Evolutionary conservation across 495 filamentous ascomycete species (phyloP).

Genomic region (Talaromyces wortmannii): DNA sequence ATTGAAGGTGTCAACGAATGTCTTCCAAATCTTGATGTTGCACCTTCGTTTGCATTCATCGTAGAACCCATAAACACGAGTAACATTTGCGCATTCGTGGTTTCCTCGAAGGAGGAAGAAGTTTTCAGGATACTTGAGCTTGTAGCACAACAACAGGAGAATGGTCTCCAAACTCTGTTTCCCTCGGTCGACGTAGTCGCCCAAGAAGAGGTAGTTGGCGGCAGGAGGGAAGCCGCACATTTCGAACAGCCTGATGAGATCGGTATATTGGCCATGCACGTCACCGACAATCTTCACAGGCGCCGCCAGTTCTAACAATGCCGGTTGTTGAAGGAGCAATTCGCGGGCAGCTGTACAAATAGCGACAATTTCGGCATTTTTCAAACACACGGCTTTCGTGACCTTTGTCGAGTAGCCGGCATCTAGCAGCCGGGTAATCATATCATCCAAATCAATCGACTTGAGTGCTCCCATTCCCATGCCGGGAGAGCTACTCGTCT

Average conservation of each 20-base stretch:
- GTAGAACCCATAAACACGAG: conserved; percentile 97
- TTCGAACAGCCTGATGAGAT: conserved; percentile 95
- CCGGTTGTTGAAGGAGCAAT: conserved; percentile 85
- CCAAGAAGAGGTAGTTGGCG: conserved; percentile 92
- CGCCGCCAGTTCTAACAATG: conserved; percentile 85
- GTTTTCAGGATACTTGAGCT: conserved; percentile 97
- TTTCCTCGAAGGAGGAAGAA: conserved; percentile 97
- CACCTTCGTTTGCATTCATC: conserved; percentile 97
- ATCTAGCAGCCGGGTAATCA: conserved; percentile 90
- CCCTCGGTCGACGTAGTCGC: conserved; percentile 96
- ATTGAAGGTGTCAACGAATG: conserved; percentile 97
- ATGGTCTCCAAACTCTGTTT: conserved; percentile 98
- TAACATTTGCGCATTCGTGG: conserved; percentile 98
- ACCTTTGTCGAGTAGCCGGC: conserved; percentile 94
- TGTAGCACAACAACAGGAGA: conserved; percentile 92
- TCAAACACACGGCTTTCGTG: conserved; percentile 92
- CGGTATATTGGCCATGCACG: conserved; percentile 96
- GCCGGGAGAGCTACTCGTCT: conserved; percentile 32
- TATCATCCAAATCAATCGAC: conserved; percentile 90
- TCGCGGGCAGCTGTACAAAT: conserved; percentile 85
- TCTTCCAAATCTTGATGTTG: conserved; percentile 99
- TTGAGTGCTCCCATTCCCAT: conserved; percentile 68
- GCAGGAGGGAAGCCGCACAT: conserved; percentile 97
- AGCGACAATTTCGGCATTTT: conserved; percentile 93
- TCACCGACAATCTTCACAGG: conserved; percentile 99